Evolutionary conservation across 129 eudicot species (phyloP).

Genomic region (Artemisia annua): DNA sequence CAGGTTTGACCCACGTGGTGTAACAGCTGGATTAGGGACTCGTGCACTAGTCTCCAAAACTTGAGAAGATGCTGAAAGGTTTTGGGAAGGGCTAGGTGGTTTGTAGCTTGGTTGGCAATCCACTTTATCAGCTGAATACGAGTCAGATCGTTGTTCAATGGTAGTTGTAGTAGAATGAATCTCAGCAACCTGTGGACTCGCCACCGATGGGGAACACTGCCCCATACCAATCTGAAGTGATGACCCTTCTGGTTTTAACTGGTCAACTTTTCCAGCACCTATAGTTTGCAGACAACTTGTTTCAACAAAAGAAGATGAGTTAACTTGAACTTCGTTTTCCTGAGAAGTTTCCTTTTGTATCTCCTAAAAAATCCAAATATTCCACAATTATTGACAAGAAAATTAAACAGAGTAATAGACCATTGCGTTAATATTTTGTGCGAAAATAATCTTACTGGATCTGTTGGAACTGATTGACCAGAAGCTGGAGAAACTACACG

Average conservation of each 20-base stretch:
- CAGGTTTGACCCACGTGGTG: slow-evolving; percentile 22
- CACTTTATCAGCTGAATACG: slow-evolving; percentile 7
- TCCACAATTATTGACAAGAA: neutral
- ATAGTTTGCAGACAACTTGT: slow-evolving; percentile 15
- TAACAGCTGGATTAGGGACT: slow-evolving; percentile 28
- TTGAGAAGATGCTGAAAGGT: slow-evolving; percentile 22
- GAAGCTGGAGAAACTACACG: slow-evolving; percentile 26
- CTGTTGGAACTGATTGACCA: slow-evolving; percentile 10
- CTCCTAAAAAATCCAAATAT: slow-evolving; percentile 35
- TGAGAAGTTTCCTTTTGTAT: slow-evolving; percentile 20
- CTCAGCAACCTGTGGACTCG: slow-evolving; percentile 1
- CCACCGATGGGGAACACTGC: slow-evolving; percentile 6
- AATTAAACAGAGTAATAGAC: neutral
- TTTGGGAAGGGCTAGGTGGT: slow-evolving; percentile 21
- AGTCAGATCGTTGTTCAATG: slow-evolving; percentile 20
- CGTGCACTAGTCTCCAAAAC: slow-evolving; percentile 17
- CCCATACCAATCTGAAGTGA: slow-evolving; percentile 23
- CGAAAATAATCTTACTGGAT: slow-evolving; percentile 32
- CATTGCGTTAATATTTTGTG: neutral
- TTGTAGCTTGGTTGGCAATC: slow-evolving; percentile 4
- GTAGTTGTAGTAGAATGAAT: neutral
- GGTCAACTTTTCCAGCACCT: slow-evolving; percentile 4
- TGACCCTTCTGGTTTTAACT: no score
- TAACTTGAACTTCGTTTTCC: slow-evolving; percentile 27
- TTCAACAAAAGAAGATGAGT: slow-evolving; percentile 7